A percentile compares a stretch with the other conserved stretches of the same genome.
These are phyloP conservation scores for Diddensiella santjacobensis DNA, from an alignment of 805 yeast species.

Conservation along the genomic window DNA sequence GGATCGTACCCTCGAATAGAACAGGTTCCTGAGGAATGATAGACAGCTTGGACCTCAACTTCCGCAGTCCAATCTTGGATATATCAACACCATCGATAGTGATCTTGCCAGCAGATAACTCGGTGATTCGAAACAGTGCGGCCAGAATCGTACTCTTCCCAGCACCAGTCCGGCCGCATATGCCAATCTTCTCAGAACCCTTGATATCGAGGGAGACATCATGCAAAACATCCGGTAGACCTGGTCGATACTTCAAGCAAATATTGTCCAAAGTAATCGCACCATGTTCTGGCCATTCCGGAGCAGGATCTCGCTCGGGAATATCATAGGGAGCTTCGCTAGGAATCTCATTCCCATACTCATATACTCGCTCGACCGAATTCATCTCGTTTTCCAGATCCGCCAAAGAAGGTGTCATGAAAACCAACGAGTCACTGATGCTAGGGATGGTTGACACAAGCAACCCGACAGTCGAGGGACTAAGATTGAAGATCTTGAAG, in stretches of 20 bases:
- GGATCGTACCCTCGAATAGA: conserved; percentile 70
- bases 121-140: conserved; percentile 66
- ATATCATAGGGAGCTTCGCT: conserved; percentile 52
- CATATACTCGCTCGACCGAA: conserved; percentile 58
- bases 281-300: conserved; percentile 66
- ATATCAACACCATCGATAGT: conserved; percentile 68
- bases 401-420: conserved; percentile 69
- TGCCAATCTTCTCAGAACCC: conserved; percentile 72
- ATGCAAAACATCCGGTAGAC: conserved; percentile 61
- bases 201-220: conserved; percentile 47
- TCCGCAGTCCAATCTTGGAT: conserved; percentile 57
- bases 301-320: conserved; percentile 33
- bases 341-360: conserved; percentile 55
- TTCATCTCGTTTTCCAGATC: conserved; percentile 73
- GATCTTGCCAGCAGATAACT: conserved; percentile 51
- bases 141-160: conserved; percentile 77
- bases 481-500: conserved; percentile 51
- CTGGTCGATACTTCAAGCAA: conserved; percentile 57
- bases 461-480: conserved; percentile 62
- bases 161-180: conserved; percentile 91
- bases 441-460: conserved; percentile 55
- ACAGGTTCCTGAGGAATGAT: conserved; percentile 92
- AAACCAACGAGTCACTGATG: conserved; percentile 56
- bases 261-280: conserved; percentile 54
- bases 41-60: conserved; percentile 64